Evolutionary conservation across 108 stramenopile genomes (phyloP).

Genomic region (Nitzschia sp.): DNA sequence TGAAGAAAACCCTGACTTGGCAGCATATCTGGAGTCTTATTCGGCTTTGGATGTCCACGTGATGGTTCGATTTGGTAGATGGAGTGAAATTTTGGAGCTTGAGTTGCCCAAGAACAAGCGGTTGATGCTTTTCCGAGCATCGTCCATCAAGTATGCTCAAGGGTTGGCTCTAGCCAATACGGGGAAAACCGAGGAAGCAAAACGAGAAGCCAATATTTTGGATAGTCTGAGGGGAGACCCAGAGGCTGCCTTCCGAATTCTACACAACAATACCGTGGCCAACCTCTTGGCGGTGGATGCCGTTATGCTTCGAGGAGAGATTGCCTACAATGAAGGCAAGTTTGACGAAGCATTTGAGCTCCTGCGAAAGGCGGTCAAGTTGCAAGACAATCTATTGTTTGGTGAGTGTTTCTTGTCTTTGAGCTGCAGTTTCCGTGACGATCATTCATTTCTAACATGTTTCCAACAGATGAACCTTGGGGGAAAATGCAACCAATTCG

Average conservation of each 20-base stretch:
- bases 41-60: constrained; percentile 79
- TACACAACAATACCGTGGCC: constrained; percentile 81
- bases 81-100: constrained; percentile 66
- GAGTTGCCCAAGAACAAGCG: constrained; percentile 58
- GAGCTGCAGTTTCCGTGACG: not conserved
- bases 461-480: constrained; percentile 78
- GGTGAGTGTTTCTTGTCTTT: constrained; percentile 4
- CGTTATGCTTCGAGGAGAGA: constrained; percentile 82
- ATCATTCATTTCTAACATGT: not conserved
- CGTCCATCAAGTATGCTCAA: constrained; percentile 61
- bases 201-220: constrained; percentile 56
- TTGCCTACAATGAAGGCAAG: constrained; percentile 70
- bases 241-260: constrained; percentile 59
- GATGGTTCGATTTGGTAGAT: constrained; percentile 84
- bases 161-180: constrained; percentile 64
- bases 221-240: constrained; percentile 65
- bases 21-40: constrained; percentile 78
- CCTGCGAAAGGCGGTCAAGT: constrained; percentile 62
- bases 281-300: constrained; percentile 72
- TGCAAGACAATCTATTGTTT: constrained; percentile 80
- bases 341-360: constrained; percentile 72
- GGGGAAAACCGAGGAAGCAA: constrained; percentile 56
- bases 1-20: constrained; percentile 62
- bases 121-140: constrained; percentile 75
- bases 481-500: constrained; percentile 90